Base-by-base conservation (phyloP, 768 basidiomycete species). In the Amanita pseudoporphyria region DNA sequence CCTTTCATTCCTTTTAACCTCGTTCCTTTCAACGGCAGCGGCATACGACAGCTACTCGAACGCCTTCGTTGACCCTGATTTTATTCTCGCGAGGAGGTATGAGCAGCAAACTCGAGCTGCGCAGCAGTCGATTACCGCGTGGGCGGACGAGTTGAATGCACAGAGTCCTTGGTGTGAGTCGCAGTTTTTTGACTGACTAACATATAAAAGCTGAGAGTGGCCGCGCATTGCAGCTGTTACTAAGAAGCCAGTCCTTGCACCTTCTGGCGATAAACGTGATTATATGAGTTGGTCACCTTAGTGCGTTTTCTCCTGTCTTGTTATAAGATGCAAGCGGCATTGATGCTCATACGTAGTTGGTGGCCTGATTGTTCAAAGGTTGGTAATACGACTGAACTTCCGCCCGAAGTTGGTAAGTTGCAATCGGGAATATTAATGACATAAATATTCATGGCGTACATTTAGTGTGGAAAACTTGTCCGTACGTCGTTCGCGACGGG, bases 281-380 rank as follows among this genome's bases (percentile, higher is more conserved):
- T 84, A 81, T 58, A 70, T 83, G 73, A 82, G 80, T 59, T 82
- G 78, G 77, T 77, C 80, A 12, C 81, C 82, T 35, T 84, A 83
- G 81, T 82, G 61, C 40, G 78, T 43, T 40, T 5, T 50, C 26
- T 43, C 7, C 9, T 44, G 24, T 37, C 22, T 42, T n/a, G 3
- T 24, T 2, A 28, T 7, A 13, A 22, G 6, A 21, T 46, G 21
- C 24, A 38, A 5, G 14, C 13, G n/a, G 13, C 32, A 0, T 33
- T 43, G 5, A 41, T n/a, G n/a, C 22, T 28, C 30, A n/a, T 24
- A 0, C 4, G n/a, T 51, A 80, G 79, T 52, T 76, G 68, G 62
- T 82, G 82, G 81, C 81, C 82, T 0, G 69, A 83, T 58, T 85
- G 82, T 57, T 69, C 73, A 9, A 62, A 64, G 4, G 78, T 74